A percentile compares a stretch with the other conserved stretches of the same genome.
Conservation (phyloP, 2,329 filamentous ascomycete species). For the Neonectria magnoliae region DNA sequence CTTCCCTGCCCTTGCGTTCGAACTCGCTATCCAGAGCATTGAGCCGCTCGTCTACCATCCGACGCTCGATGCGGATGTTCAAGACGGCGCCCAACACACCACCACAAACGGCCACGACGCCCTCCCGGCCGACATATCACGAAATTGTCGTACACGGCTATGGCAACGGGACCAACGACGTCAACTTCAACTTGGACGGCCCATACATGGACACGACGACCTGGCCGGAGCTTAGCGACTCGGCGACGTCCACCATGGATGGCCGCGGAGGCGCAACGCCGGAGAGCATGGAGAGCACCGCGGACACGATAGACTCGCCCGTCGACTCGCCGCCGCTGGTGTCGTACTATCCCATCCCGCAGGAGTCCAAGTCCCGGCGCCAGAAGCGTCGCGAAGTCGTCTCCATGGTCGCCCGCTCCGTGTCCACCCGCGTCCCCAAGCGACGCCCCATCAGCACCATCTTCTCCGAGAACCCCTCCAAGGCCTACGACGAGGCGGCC, state of each 20-base stretch:
- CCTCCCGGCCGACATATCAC: conserved; percentile 48
- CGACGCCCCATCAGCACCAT: conserved; percentile 44
- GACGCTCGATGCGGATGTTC: conserved; percentile 48
- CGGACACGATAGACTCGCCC: conserved; percentile 41
- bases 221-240: conserved; percentile 38
- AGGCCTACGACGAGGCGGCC: conserved; percentile 39
- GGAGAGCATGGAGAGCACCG: conserved; percentile 42
- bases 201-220: conserved; percentile 18
- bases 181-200: conserved; percentile 38
- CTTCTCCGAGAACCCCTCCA: conserved; percentile 39
- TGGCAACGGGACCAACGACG: conserved; percentile 61
- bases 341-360: conserved; percentile 25
- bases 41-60: conserved; percentile 47
- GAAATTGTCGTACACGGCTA: conserved; percentile 65
- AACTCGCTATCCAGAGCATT: conserved; percentile 46
- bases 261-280: conserved; percentile 32
- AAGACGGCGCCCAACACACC: conserved; percentile 34
- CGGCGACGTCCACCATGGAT: conserved; percentile 35
- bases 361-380: conserved; percentile 35
- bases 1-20: conserved; percentile 37
- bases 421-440: conserved; percentile 39
- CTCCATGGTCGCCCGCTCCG: conserved; percentile 40
- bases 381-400: conserved; percentile 44
- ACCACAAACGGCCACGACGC: conserved; percentile 25
- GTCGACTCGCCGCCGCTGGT: conserved; percentile 33